Base-by-base conservation (phyloP, 306 rosid genomes). In the Cercis canadensis region DNA sequence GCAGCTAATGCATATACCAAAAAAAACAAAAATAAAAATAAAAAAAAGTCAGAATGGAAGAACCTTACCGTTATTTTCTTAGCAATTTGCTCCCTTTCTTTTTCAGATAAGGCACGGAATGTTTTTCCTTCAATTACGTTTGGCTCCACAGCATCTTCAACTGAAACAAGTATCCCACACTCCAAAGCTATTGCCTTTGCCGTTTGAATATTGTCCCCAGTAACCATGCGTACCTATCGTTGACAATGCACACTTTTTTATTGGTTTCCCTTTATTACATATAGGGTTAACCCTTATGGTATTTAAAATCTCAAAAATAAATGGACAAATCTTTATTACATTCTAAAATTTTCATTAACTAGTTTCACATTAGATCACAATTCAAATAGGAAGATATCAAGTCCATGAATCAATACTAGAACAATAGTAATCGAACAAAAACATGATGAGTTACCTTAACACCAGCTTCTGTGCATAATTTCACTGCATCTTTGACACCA, bases 111-210 rank as follows among this genome's bases (percentile, higher is more conserved):
- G 66, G 67, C 88, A 53, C 97, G 92, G 84, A 94, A 94, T 72
- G 43, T 78, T 79, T 88, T 89, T 75, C 98, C 98, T 80, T 94
- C 98, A 61, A 94, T 90, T 53, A 94, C 72, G 62, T 52, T 81
- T 72, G 96, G 98, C 72, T 94, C 96, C 12, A 79, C 69, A 54
- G 87, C 90, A 46, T 86, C 98, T 65, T 86, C 91, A 55, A 0
- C 62, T 57, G 95, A 80, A 69, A 65, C n/a, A 39, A 94, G 86
- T 78, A 94, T 94, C 65, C 97, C 98, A 87, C 98, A 94, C 83
- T 94, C 98, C 74, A 94, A 53, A 49, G 98, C 96, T 36, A 90
- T 94, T 71, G 98, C 98, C 85, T 86, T 94, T 43, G 97, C 98
- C 32, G 97, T 94, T 70, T 89, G 97, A 70, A 94, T 83, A 80